Evolutionary conservation across 495 filamentous ascomycete genomes (phyloP).

Genomic region (Podospora fimiseda): DNA sequence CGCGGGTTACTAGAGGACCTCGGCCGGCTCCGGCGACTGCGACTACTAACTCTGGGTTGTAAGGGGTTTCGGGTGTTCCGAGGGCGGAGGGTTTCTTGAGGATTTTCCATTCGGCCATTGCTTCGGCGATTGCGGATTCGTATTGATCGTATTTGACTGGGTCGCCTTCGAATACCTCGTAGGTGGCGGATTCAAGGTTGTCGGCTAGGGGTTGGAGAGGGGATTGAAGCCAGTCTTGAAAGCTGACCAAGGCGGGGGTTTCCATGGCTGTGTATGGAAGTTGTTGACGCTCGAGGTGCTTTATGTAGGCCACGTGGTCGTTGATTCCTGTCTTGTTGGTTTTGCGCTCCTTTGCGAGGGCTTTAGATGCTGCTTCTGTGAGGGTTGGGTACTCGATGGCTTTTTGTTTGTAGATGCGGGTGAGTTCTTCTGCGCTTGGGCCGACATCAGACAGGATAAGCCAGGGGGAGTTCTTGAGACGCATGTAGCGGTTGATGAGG

Average conservation of each 20-base stretch:
- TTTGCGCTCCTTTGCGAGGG: conserved; percentile 25
- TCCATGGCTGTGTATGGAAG: conserved; percentile 50
- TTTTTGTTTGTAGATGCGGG: conserved; percentile 36
- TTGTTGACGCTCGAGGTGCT: conserved; percentile 77
- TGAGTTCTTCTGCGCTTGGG: conserved; percentile 48
- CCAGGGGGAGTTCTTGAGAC: conserved; percentile 71
- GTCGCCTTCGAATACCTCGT: conserved; percentile 98
- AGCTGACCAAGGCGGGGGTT: conserved; percentile 33
- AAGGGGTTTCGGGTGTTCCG: conserved; percentile 15
- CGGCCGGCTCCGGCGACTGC: conserved; percentile 91
- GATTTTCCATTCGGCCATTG: conserved; percentile 71
- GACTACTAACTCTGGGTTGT: conserved; percentile 66
- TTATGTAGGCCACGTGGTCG: conserved; percentile 71
- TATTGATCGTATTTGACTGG: conserved; percentile 98
- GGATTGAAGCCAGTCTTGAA: conserved; percentile 90
- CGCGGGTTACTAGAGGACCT: conserved; percentile 83
- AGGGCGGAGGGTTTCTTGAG: conserved; percentile 65
- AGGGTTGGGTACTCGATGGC: conserved; percentile 57
- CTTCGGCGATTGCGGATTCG: conserved; percentile 72
- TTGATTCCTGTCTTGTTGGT: conserved; percentile 25
- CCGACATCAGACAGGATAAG: conserved; percentile 74
- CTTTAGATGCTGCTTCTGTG: conserved; percentile 50
- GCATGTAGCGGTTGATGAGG: conserved; percentile 76
- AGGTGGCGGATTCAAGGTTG: conserved; percentile 93
- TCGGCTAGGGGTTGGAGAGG: conserved; percentile 92